Percentiles rank a stretch among this genome's conserved stretches.
These are phyloP conservation scores for Glonium stellatum DNA, from an alignment of 495 filamentous ascomycete species.

Conservation along the genomic window DNA sequence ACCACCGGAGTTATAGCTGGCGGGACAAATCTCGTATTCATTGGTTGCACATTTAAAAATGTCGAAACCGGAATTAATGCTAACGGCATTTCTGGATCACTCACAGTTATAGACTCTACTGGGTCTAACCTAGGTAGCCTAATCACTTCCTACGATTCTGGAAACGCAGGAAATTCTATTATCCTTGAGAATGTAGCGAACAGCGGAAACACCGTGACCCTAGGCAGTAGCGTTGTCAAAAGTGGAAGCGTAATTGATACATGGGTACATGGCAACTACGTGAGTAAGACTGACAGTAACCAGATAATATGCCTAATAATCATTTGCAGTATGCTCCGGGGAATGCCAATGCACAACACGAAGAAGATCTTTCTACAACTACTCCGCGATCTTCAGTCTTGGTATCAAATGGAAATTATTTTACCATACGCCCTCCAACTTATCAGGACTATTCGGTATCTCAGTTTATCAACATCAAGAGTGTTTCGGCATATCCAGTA, in stretches of 20 bases:
- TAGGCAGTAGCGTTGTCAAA: too few relatives aligned
- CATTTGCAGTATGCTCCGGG: conserved; percentile 36
- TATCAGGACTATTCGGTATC: conserved; percentile 54
- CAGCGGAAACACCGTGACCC: too few relatives aligned
- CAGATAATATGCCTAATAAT: conserved; percentile 50
- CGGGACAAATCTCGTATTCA: neutral
- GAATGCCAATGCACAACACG: conserved; percentile 10
- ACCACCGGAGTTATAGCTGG: conserved; percentile 59
- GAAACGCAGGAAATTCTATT: conserved; percentile 75
- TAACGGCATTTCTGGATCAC: conserved; percentile 81
- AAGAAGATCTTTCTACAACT: conserved; percentile 44
- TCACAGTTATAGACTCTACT: conserved; percentile 76
- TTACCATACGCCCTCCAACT: conserved; percentile 65
- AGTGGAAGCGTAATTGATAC: neutral
- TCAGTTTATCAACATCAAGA: conserved; percentile 66
- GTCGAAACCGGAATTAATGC: conserved; percentile 64
- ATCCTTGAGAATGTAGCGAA: conserved; percentile 51
- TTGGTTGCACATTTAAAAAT: neutral
- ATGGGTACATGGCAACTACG: neutral
- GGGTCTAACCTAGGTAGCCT: conserved; percentile 57
- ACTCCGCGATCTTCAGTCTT: conserved; percentile 56
- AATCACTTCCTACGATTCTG: conserved; percentile 40
- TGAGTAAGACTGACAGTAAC: neutral
- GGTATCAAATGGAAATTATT: conserved; percentile 45
- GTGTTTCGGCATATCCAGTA: conserved; percentile 50